A percentile compares a stretch with the other conserved stretches of the same genome.
phyloP scores from a whole-genome alignment of 2,329 filamentous ascomycete species.

The Penicillium crustosum region DNA sequence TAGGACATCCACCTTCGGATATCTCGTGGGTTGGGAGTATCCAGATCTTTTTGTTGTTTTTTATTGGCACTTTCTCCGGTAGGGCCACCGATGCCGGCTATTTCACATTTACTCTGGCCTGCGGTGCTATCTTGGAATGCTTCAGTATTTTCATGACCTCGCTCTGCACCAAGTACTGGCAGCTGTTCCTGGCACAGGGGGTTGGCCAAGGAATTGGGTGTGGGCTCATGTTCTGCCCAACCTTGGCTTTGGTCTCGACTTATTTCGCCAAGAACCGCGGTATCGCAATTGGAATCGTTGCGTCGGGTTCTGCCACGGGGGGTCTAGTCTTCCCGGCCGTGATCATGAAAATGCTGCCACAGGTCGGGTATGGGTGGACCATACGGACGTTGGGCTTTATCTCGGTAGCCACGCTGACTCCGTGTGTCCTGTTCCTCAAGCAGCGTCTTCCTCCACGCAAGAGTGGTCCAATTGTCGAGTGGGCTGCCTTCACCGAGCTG shows the following conservation, averaged over 20 bases:
- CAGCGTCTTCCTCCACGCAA: slow-evolving; percentile 52
- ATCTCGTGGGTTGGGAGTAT: slow-evolving; percentile 56
- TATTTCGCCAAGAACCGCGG: slow-evolving; percentile 62
- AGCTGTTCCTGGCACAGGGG: slow-evolving; percentile 53
- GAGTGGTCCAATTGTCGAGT: slow-evolving; percentile 54
- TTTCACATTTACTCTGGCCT: slow-evolving; percentile 46
- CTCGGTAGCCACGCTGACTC: slow-evolving; percentile 49
- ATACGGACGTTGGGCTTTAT: slow-evolving; percentile 63
- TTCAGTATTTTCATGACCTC: slow-evolving; percentile 55
- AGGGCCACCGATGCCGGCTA: slow-evolving; percentile 54
- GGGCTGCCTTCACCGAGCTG: slow-evolving; percentile 51
- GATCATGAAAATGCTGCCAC: slow-evolving; percentile 56
- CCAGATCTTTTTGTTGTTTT: slow-evolving; percentile 53
- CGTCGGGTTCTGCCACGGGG: slow-evolving; percentile 61
- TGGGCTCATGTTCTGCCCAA: slow-evolving; percentile 57
- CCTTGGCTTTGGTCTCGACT: slow-evolving; percentile 56
- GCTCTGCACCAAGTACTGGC: slow-evolving; percentile 51
- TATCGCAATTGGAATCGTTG: slow-evolving; percentile 60
- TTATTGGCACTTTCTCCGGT: slow-evolving; percentile 52
- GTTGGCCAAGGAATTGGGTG: slow-evolving; percentile 58
- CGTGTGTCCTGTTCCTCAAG: slow-evolving; percentile 47
- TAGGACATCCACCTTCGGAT: slow-evolving; percentile 47
- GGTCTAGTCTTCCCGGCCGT: slow-evolving; percentile 64
- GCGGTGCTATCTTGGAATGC: slow-evolving; percentile 47
- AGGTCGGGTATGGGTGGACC: slow-evolving; percentile 64